Evolutionary conservation across 148 eudicot genomes (phyloP), one percentile per base, ranked within the genome.

Genomic region (Arctostaphylos glauca): DNA sequence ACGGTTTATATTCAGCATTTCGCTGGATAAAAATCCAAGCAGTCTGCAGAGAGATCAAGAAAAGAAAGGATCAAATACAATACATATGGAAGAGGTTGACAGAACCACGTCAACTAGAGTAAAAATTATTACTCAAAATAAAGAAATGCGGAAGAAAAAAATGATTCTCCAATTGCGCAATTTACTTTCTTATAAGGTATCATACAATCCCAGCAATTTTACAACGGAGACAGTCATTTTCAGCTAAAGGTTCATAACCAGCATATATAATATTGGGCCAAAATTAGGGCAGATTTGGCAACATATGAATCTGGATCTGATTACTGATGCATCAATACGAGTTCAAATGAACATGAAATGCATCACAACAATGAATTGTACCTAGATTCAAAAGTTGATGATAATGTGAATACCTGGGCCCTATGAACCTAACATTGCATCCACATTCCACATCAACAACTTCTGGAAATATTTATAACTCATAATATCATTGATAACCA

Each of bases 1-100:
- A 72, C 68, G 99, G 99, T 84, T 91, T 92, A 90, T 93, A 96
- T 55, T 96, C 95, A 82, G 98, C 99, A 84, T 66, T 87, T 15
- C 92, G 92, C 83, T 83, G 79, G 83, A 96, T 74, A 80, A 91
- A 82, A 85, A 89, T 84, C 99, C 99, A 96, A 67, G 93, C 97
- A 78, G 88, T 88, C 99, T 96, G 90, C 87, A 89, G 52, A 82
- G 53, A 76, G n/a, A 53, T 14, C 82, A 83, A 75, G 83, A 18
- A 76, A 49, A 82, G 21, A 43, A 14, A 77, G 81, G 31, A 70
- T 80, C 70, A 82, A 66, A 47, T 47, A 44, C 83, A 77, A 82
- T 82, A 31, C 38, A 31, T 31, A 31, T 56, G 43, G 38, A 84
- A 54, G 15, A 56, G 23, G 14, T 12, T 10, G 4, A 44, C 46